phyloP scores from a whole-genome alignment of 78 protist genomes.

The Protostelium mycophagum region DNA sequence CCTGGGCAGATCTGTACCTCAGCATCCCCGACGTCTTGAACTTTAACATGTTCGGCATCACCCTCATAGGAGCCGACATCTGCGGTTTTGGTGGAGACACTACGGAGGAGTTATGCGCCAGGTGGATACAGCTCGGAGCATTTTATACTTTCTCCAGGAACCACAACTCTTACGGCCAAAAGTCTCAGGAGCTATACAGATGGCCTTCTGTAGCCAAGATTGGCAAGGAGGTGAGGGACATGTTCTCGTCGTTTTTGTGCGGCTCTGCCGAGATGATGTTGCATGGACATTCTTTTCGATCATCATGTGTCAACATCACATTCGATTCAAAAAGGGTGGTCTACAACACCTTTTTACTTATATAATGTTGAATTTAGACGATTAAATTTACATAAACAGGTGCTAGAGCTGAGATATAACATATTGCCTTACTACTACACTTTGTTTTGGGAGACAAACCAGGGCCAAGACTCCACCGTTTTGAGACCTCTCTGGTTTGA shows the following conservation, averaged over 20 bases:
- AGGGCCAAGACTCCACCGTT: conserved; percentile 24
- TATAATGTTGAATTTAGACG: no score
- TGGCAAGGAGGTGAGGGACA: no score
- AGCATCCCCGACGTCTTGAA: conserved; percentile 74
- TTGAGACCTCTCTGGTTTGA: conserved; percentile 65
- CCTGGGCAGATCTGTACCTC: conserved; percentile 30
- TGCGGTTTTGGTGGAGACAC: conserved; percentile 78
- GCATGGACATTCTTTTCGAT: no score
- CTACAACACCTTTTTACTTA: no score
- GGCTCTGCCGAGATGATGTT: no score
- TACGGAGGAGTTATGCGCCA: conserved; percentile 69
- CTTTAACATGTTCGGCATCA: conserved; percentile 76
- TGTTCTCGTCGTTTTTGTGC: no score
- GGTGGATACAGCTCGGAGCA: conserved; percentile 82
- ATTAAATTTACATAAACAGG: no score
- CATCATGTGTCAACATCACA: no score
- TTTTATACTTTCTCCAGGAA: conserved; percentile 82
- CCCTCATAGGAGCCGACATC: conserved; percentile 89
- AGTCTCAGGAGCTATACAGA: conserved; percentile 73
- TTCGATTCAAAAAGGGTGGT: no score
- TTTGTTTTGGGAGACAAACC: conserved; percentile 16
- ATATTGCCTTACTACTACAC: conserved; percentile 65
- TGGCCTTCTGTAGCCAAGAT: conserved; percentile 32
- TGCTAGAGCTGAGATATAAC: conserved; percentile 29
- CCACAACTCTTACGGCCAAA: conserved; percentile 47